Evolutionary conservation across 2,329 filamentous ascomycete genomes (phyloP), one percentile per base, ranked within the genome.

Genomic region (Botrytis squamosa): DNA sequence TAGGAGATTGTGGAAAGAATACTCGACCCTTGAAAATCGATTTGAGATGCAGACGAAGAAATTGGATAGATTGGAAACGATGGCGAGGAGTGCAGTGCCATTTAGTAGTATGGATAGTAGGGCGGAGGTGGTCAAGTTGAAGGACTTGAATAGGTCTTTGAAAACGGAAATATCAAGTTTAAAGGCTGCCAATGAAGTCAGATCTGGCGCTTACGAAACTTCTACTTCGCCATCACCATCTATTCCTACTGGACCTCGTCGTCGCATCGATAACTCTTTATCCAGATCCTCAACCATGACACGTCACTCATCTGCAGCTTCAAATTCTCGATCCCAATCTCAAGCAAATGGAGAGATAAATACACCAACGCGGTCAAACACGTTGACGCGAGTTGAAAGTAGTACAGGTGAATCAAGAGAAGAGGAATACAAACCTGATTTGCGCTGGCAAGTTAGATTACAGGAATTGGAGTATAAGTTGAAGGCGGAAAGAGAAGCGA

Each of bases 1-100:
- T 82, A 91, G 93, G 67, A 93, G 97, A 75, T 84, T 98, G n/a
- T 92, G 91, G 84, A 93, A 94, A 76, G 95, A 98, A 80, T 98
- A 98, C 80, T 93, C 97, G 79, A 89, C 88, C 0, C 86, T 99
- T 1, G 94, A 98, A 82, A 90, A 90, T 77, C 93, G 90, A 55
- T 89, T 98, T 42, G 93, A 96, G 71, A 84, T 90, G 40, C 91
- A 94, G 25, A 88, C 91, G 74, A 96, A 97, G 84, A 93, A 94
- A 78, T 88, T 99, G 44, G 95, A 98, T 77, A 89, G 93, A 4
- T 86, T 99, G 0, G 96, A 99, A 83, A 89, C 91, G 25, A 88
- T 93, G 60, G 90, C 96, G 59, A 88, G 92, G 75, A 92, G 91
- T 77, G 88, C 86, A 25, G 83, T 90, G 25, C 86, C 88, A 83